Conservation (phyloP, 352 stramenopile species). For the Globisporangium carolinianum region DNA sequence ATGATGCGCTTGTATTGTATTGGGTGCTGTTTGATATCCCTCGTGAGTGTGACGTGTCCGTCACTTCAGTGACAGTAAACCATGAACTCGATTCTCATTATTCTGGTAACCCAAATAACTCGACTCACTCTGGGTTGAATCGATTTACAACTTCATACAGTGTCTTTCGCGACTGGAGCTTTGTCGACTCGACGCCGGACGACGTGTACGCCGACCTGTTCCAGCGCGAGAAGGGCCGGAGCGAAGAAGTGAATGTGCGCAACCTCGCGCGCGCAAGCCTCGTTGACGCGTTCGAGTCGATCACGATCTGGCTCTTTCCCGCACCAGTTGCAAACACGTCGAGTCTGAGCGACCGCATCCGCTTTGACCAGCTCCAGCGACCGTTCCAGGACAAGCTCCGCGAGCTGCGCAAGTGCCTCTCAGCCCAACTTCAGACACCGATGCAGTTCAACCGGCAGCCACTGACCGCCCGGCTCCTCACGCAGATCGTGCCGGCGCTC, state of each 20-base stretch:
- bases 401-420: slow-evolving; percentile 64
- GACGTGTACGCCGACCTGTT: slow-evolving; percentile 79
- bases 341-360: slow-evolving; percentile 75
- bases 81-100: too few relatives aligned
- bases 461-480: slow-evolving; percentile 62
- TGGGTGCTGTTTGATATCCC: too few relatives aligned
- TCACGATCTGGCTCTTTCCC: slow-evolving; percentile 84
- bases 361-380: slow-evolving; percentile 76
- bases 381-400: slow-evolving; percentile 72
- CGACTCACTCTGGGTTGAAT: too few relatives aligned
- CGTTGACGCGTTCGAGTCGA: slow-evolving; percentile 76
- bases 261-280: slow-evolving; percentile 75
- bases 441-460: slow-evolving; percentile 74
- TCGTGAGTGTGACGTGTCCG: too few relatives aligned
- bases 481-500: slow-evolving; percentile 69
- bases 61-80: too few relatives aligned
- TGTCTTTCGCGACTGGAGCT: slow-evolving; percentile 87
- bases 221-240: slow-evolving; percentile 73
- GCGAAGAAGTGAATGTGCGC: slow-evolving; percentile 73
- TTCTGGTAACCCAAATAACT: too few relatives aligned
- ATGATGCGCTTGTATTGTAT: too few relatives aligned
- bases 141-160: slow-evolving; percentile 13
- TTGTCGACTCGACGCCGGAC: slow-evolving; percentile 75
- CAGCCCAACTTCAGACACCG: slow-evolving; percentile 58
- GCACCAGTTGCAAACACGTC: slow-evolving; percentile 72